phyloP scores from a whole-genome alignment of 192 early-diverging fungal genomes.

The Backusella westeae region DNA sequence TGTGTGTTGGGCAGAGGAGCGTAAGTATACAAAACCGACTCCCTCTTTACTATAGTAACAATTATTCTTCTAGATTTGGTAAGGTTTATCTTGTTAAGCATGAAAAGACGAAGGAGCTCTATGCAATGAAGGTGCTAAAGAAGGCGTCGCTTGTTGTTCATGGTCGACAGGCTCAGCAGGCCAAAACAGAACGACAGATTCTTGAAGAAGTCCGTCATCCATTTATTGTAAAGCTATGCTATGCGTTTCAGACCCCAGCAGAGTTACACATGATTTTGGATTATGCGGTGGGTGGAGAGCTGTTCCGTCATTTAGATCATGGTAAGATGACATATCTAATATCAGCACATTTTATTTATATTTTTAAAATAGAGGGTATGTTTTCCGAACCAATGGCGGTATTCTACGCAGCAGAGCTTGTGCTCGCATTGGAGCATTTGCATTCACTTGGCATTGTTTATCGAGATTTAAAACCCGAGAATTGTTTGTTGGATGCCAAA shows the following conservation, averaged over 20 bases:
- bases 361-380: conserved; percentile 43
- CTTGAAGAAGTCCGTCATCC: conserved; percentile 86
- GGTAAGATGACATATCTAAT: conserved; percentile 35
- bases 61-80: conserved; percentile 54
- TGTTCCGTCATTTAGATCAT: conserved; percentile 81
- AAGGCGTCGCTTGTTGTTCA: conserved; percentile 85
- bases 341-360: neutral
- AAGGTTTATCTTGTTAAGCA: conserved; percentile 83
- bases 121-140: conserved; percentile 92
- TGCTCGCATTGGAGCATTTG: conserved; percentile 83
- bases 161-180: conserved; percentile 72
- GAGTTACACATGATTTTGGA: conserved; percentile 86
- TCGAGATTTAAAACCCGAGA: conserved; percentile 76
- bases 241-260: conserved; percentile 86
- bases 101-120: conserved; percentile 49
- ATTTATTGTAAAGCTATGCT: conserved; percentile 92
- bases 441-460: conserved; percentile 90
- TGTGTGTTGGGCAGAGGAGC: conserved; percentile 51
- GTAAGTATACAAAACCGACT: conserved; percentile 31
- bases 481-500: conserved; percentile 64
- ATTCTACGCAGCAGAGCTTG: conserved; percentile 87
- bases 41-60: neutral
- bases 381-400: conserved; percentile 74
- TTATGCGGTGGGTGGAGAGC: conserved; percentile 88
- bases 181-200: conserved; percentile 82